These are phyloP conservation scores for Ascochyta fabae DNA, from an alignment of 2,329 filamentous ascomycete genomes.

Conservation along the genomic window DNA sequence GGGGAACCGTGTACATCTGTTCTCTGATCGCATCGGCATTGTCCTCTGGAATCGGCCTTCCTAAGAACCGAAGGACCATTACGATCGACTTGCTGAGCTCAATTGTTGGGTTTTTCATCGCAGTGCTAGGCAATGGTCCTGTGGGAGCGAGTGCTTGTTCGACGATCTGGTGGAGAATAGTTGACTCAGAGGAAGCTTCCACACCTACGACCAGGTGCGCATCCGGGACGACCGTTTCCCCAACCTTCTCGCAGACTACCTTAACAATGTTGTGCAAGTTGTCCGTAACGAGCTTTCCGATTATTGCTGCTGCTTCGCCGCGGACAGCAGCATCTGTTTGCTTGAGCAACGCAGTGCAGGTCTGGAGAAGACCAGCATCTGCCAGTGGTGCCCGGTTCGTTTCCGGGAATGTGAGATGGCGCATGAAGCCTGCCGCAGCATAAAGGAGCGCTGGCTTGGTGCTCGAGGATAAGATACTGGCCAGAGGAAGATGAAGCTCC, in stretches of 20 bases:
- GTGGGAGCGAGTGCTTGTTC: constrained; percentile 41
- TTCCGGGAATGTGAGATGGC: constrained; percentile 47
- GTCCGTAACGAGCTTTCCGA: constrained; percentile 43
- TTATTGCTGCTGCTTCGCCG: constrained; percentile 44
- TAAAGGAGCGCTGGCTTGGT: constrained; percentile 42
- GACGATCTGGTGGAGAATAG: constrained; percentile 38
- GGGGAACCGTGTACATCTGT: constrained; percentile 37
- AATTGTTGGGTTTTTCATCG: constrained; percentile 49
- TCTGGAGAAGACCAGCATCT: constrained; percentile 41
- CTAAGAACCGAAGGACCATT: constrained; percentile 30
- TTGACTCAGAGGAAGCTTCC: constrained; percentile 27
- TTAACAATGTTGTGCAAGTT: constrained; percentile 41
- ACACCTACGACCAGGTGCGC: constrained; percentile 18
- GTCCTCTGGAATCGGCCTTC: constrained; percentile 26
- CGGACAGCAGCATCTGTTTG: constrained; percentile 40
- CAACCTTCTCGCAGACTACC: constrained; percentile 33
- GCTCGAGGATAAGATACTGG: constrained; percentile 34
- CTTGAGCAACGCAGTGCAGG: constrained; percentile 38
- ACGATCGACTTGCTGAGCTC: constrained; percentile 34
- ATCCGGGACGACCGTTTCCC: constrained; percentile 18
- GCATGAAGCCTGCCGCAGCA: constrained; percentile 46
- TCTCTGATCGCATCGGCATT: constrained; percentile 32
- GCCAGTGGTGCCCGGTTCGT: constrained; percentile 38
- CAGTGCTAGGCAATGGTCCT: constrained; percentile 43
- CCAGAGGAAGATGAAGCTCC: constrained; percentile 39